Base-by-base conservation (phyloP, 768 basidiomycete genomes). In the Rubroboletus pulcherrimus region DNA sequence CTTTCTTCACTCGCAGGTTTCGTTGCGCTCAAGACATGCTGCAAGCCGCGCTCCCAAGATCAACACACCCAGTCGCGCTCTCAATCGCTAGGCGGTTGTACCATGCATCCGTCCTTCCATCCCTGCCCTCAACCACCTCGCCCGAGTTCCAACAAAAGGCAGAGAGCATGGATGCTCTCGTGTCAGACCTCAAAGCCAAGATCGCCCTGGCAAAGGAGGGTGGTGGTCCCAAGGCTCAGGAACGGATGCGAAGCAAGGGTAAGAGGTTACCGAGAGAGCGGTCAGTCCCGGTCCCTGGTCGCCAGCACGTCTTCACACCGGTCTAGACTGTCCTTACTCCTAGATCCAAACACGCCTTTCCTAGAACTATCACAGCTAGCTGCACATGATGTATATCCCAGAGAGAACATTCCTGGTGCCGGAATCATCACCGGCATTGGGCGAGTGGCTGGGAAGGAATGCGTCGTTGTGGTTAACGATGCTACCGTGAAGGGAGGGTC, bases 401-500 rank as follows among this genome's bases (percentile, higher is more conserved):
- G 75, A 6, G 78, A 90, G 58, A 75, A 79, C 49, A 83, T 97
- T 31, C 93, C 95, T 19, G 90, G 88, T 0, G 94, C 93, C 2
- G 95, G 93, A 4, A 81, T 98, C 41, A 89, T 98, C 57, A 93
- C 93, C 3, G 94, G 94, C 21, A 80, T 87, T 56, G 88, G 88
- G 3, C 77, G 89, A 31, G 84, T 94, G 38, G 80, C 86, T 24
- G 92, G 92, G 0, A 76, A 81, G 55, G 91, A 95, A 71, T 94
- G 91, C 65, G 84, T 97, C 60, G 72, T 98, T 5, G 86, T 96
- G 5, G 89, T 91, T n/a, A 98, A 97, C 70, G 94, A 98, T 67
- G 87, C 93, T 33, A 93, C 91, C 7, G 91, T 93, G 29, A 94
- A 94, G 69, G 93, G 93, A 14, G 93, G 93, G 8, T 90, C 90